Base-by-base conservation (phyloP, 31 red algal species). In the Porphyra umbilicalis region DNA sequence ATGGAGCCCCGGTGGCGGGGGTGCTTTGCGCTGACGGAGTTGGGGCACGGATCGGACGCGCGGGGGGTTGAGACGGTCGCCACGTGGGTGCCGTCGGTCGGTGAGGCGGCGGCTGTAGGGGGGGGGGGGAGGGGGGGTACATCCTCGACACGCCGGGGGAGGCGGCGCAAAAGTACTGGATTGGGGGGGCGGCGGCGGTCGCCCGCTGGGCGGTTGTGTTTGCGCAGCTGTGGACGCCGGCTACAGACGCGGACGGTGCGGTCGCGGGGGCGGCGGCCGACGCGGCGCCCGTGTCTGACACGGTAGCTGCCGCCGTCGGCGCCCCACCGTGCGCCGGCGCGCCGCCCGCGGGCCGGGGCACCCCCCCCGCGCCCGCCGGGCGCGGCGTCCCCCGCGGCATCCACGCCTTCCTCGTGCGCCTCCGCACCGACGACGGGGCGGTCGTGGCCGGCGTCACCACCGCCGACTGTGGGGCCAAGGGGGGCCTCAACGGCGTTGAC, bases 91-190 rank as follows among this genome's bases (percentile, higher is more conserved):
- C 81, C 30, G 33, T n/a, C n/a, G n/a, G n/a, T n/a, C n/a, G n/a
- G n/a, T n/a, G 13, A 39, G 3, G 77, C 33, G 78, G 34, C 36
- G 33, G n/a, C n/a, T n/a, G n/a, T n/a, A n/a, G 37, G 74, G 8
- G 77, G 88, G 31, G 75, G 57, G 30, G 25, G 16, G 57, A 29
- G 57, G 57, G 57, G 14, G 57, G 57, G 57, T 71, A 71, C 57
- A 25, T 88, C 9, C 77, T 90, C 20, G 36, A 87, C 76, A 90
- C 88, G 79, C 83, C 83, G 33, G 76, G 77, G 6, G 88, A 90
- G 75, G 79, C 84, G 31, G 88, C 88, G 35, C 84, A 86, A 79
- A 90, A 90, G 75, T 85, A 86, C 80, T 90, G 88, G 88, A 90
- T 90, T 82, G 88, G 88, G 13, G 88, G 88, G 15, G 88, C 88